Conservation (phyloP, 2,329 filamentous ascomycete species). For the Zymoseptoria ardabiliae region DNA sequence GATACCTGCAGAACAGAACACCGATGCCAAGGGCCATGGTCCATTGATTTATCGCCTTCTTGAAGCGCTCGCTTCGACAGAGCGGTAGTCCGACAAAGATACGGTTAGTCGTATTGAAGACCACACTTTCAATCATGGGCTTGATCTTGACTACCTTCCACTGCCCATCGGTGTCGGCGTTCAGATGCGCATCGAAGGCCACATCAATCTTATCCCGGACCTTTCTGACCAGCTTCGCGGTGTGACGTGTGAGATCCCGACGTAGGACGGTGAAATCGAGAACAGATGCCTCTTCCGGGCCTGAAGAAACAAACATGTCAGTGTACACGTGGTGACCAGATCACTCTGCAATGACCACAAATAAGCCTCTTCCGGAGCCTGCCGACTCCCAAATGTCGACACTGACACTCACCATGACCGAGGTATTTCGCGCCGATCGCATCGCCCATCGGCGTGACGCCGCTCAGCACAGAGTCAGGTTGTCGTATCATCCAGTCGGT, state of each 20-base stretch:
- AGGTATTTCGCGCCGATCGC: constrained; percentile 7
- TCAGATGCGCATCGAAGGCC: constrained; percentile 5
- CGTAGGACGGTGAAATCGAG: constrained; percentile 11
- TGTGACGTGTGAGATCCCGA: constrained; percentile 10
- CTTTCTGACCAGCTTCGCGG: constrained; percentile 6
- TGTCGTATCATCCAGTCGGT: constrained; percentile 7
- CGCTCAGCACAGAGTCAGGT: constrained; percentile 7
- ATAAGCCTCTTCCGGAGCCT: constrained; percentile 2
- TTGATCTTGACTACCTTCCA: constrained; percentile 6
- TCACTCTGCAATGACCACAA: neutral
- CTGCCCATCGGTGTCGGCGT: neutral
- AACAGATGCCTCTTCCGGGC: constrained; percentile 3
- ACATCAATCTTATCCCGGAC: constrained; percentile 8
- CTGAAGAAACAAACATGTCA: neutral
- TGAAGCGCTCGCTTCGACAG: constrained; percentile 1
- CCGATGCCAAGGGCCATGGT: constrained; percentile 5
- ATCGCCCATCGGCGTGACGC: constrained; percentile 4
- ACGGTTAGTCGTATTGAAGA: constrained; percentile 13
- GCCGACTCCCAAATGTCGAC: neutral
- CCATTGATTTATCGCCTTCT: constrained; percentile 5
- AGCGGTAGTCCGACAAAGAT: constrained; percentile 13
- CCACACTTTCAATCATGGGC: constrained; percentile 6
- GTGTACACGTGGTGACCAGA: too few species aligned
- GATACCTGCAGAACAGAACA: neutral
- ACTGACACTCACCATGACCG: constrained; percentile 2